Percentiles rank a stretch among this genome's conserved stretches.
Evolutionary conservation across 352 stramenopile genomes (phyloP).

Genomic region (Phytophthora chlamydospora): DNA sequence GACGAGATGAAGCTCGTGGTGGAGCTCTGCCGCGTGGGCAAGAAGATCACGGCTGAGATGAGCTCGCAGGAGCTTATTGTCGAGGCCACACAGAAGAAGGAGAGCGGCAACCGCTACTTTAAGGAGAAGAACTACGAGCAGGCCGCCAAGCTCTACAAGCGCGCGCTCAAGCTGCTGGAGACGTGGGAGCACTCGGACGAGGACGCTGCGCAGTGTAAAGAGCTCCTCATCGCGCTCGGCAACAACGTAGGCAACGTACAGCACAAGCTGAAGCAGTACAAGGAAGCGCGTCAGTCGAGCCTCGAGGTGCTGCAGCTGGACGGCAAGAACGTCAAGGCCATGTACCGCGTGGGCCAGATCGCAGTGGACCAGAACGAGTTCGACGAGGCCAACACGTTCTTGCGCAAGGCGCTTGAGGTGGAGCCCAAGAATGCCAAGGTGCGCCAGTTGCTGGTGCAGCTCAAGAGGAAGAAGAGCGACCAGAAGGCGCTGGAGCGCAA

Average conservation of each 20-base stretch:
- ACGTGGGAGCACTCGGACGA: conserved; percentile 70
- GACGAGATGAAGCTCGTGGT: conserved; percentile 61
- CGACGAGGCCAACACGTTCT: conserved; percentile 54
- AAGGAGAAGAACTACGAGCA: conserved; percentile 86
- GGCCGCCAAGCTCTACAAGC: conserved; percentile 85
- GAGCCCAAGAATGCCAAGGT: conserved; percentile 76
- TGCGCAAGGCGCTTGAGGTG: conserved; percentile 67
- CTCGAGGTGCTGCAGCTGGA: conserved; percentile 84
- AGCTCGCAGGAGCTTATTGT: conserved; percentile 71
- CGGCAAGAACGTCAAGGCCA: conserved; percentile 75
- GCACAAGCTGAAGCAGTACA: conserved; percentile 73
- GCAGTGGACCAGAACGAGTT: conserved; percentile 80
- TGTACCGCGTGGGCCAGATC: conserved; percentile 78
- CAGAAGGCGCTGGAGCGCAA: conserved; percentile 62
- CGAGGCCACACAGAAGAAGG: conserved; percentile 85
- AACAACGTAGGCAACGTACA: conserved; percentile 90
- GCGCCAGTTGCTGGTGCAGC: conserved; percentile 58
- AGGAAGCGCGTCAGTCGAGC: conserved; percentile 78
- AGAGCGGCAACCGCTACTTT: conserved; percentile 84
- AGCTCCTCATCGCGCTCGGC: conserved; percentile 73
- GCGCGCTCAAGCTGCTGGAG: conserved; percentile 81
- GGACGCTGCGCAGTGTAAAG: conserved; percentile 63
- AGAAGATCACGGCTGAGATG: conserved; percentile 77
- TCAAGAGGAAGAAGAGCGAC: conserved; percentile 79
- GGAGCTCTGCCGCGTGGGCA: conserved; percentile 67